Evolutionary conservation across 129 eudicot genomes (phyloP).

Genomic region (Artemisia annua): DNA sequence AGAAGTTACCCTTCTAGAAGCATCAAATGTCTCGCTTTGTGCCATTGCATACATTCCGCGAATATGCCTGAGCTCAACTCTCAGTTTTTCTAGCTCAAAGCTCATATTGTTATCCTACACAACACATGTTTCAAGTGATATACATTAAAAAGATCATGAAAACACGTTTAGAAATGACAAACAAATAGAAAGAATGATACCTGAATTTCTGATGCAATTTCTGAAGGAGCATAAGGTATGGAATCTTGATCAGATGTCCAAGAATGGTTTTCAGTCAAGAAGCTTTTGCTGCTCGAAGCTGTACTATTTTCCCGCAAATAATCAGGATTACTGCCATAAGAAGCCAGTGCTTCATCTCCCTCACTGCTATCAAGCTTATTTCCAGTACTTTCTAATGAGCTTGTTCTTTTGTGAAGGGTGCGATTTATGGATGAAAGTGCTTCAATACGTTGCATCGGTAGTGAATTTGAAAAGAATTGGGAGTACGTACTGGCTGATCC

Average conservation of each 20-base stretch:
- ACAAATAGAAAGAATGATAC: slow-evolving; percentile 29
- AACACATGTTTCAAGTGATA: background rate
- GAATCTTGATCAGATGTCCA: slow-evolving; percentile 55
- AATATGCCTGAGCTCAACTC: slow-evolving; percentile 73
- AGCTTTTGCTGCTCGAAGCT: slow-evolving; percentile 42
- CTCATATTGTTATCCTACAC: slow-evolving; percentile 48
- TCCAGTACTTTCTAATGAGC: slow-evolving; percentile 33
- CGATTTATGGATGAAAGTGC: slow-evolving; percentile 57
- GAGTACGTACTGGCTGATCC: slow-evolving; percentile 52
- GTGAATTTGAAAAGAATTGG: slow-evolving; percentile 51
- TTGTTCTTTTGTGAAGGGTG: slow-evolving; percentile 39
- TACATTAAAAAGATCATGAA: background rate
- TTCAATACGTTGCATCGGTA: slow-evolving; percentile 60
- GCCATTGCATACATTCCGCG: slow-evolving; percentile 86
- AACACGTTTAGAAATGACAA: background rate
- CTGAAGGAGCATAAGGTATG: slow-evolving; percentile 34
- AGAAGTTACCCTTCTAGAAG: slow-evolving; percentile 70
- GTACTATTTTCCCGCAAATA: slow-evolving; percentile 24
- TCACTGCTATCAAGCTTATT: slow-evolving; percentile 29
- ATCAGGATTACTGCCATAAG: slow-evolving; percentile 32
- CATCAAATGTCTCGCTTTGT: slow-evolving; percentile 71
- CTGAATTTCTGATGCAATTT: slow-evolving; percentile 55
- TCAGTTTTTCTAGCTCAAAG: slow-evolving; percentile 80
- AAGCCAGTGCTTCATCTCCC: slow-evolving; percentile 36
- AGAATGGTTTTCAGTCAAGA: slow-evolving; percentile 34